Evolutionary conservation across 2,329 filamentous ascomycete genomes (phyloP), one percentile per base, ranked within the genome.

Genomic region (Exophiala dermatitidis): DNA sequence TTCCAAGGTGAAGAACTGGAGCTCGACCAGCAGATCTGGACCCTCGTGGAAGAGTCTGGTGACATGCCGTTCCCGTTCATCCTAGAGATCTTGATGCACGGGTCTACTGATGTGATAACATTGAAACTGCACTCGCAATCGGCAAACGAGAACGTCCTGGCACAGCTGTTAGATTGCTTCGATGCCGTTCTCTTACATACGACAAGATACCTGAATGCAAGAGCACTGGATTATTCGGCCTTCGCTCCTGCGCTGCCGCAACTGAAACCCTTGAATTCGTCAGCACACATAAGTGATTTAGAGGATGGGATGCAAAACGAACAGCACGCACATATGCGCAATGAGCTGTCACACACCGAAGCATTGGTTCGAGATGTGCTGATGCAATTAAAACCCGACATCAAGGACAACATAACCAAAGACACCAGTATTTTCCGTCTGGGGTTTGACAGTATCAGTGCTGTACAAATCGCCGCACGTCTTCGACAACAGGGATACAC

Each of bases 391-490:
- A 56, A 56, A 41, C 48, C 50, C 7, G 51, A 44, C 10, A 3
- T 41, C 10, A 41, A 36, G 9, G 9, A 29, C 2, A 37, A 28
- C 5, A 46, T 59, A 8, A 51, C 29, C 49, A 59, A 48, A 45
- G 30, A 77, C 6, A 88, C 82, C 0, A 89, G 87, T 0, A 88
- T 97, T 46, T 95, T 91, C 63, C 83, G 86, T 53, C 79, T 95
- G n/a, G 91, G 91, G 0, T 73, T 96, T 2, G 90, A 96, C 68
- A 96, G 90, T 66, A 93, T 97, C 63, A 90, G 86, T 56, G 87
- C 89, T 0, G 77, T 81, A 10, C 90, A 95, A 64, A 75, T 95
- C 6, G 87, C 89, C 0, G 77, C 81, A 1, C 71, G 77, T 29
- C 72, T 96, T 10, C 81, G 85, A 12, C 78, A 75, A 37, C 63